phyloP scores from a whole-genome alignment of 139 green algal species.

The Chlorella sorokiniana region DNA sequence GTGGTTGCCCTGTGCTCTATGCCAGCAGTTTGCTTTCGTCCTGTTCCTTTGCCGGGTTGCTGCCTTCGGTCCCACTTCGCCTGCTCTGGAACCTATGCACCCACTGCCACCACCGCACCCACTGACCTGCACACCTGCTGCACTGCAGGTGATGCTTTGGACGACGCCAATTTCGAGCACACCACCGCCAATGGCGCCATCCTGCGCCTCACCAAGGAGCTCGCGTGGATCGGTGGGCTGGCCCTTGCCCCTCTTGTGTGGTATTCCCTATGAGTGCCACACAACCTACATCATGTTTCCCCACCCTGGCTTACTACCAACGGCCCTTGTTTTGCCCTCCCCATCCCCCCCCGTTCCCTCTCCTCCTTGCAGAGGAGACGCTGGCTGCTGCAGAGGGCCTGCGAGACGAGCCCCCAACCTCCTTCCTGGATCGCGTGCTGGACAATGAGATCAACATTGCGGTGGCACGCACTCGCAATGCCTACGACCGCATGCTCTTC shows the following conservation, averaged over 20 bases:
- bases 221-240: conserved; percentile 78
- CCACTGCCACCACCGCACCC: background rate
- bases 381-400: conserved; percentile 64
- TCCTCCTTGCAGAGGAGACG: conserved; percentile 73
- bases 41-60: no score
- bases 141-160: conserved; percentile 84
- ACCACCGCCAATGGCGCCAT: conserved; percentile 92
- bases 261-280: no score
- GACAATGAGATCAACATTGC: conserved; percentile 92
- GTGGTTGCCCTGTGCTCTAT: no score
- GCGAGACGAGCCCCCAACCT: conserved; percentile 56
- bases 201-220: conserved; percentile 90
- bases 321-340: background rate
- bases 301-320: no score
- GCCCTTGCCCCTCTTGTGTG: no score
- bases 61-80: no score
- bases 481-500: conserved; percentile 93
- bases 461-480: conserved; percentile 39
- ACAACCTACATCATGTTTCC: no score
- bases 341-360: background rate
- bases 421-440: conserved; percentile 90
- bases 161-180: conserved; percentile 98
- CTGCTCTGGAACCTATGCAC: background rate
- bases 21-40: no score
- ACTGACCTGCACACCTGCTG: background rate